Conservation (phyloP, 2,329 filamentous ascomycete species). For the Akanthomyces uredinophilus region DNA sequence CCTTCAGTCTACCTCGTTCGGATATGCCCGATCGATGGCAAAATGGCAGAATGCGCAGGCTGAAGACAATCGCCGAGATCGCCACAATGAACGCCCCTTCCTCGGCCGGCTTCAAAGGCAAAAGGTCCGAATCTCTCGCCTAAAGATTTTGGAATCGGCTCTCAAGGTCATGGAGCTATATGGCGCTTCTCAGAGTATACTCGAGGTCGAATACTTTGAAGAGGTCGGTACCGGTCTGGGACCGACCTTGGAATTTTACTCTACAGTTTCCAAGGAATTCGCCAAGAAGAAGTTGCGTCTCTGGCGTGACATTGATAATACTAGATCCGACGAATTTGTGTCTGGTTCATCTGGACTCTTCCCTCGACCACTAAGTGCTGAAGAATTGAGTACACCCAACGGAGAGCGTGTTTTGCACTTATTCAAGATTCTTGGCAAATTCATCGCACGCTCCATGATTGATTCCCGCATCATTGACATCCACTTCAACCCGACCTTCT, state of each 20-base stretch:
- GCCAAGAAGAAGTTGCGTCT: conserved; percentile 95
- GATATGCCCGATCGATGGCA: conserved; percentile 94
- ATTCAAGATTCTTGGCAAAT: conserved; percentile 93
- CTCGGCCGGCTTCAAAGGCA: conserved; percentile 87
- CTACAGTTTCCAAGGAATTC: conserved; percentile 93
- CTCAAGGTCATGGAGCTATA: conserved; percentile 99
- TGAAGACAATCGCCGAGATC: conserved; percentile 75
- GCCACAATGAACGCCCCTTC: conserved; percentile 86
- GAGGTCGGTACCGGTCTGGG: conserved; percentile 95
- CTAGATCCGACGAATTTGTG: conserved; percentile 71
- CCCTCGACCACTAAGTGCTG: conserved; percentile 80
- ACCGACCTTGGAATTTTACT: conserved; percentile 96
- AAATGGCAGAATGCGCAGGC: conserved; percentile 92
- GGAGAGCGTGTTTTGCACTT: conserved; percentile 84
- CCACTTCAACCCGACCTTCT: conserved; percentile 95
- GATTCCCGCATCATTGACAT: conserved; percentile 97
- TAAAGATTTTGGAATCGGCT: conserved; percentile 92
- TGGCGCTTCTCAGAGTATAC: conserved; percentile 88
- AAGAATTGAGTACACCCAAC: conserved; percentile 66
- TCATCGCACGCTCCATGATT: conserved; percentile 96
- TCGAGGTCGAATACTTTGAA: conserved; percentile 98
- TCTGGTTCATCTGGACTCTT: conserved; percentile 83
- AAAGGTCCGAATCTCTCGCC: conserved; percentile 93
- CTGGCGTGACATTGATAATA: conserved; percentile 85
- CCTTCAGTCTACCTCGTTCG: conserved; percentile 95